Evolutionary conservation across 306 rosid species (phyloP).

Genomic region (Vigna angularis): DNA sequence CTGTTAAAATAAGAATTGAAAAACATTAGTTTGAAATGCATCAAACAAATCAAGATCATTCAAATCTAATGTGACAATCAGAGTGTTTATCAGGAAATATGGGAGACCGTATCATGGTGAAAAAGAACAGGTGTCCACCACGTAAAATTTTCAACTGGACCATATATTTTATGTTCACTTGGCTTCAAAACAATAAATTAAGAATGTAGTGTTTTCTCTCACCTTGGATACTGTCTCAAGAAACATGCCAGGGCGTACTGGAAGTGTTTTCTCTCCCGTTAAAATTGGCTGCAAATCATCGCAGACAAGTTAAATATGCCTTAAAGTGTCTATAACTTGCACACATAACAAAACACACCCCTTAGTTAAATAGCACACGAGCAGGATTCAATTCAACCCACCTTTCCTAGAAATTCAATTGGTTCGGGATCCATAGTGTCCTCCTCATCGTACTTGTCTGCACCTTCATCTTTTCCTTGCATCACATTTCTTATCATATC

Average conservation of each 20-base stretch:
- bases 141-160: constrained; percentile 33
- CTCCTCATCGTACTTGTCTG: constrained; percentile 58
- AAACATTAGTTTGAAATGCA: constrained; percentile 25
- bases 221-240: constrained; percentile 95
- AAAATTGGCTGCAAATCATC: constrained; percentile 63
- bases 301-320: constrained; percentile 39
- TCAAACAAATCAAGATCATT: constrained; percentile 16
- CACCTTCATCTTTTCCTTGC: constrained; percentile 96
- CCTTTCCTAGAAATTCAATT: constrained; percentile 79
- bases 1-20: constrained; percentile 49
- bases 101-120: constrained; percentile 21
- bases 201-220: constrained; percentile 14
- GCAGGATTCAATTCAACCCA: constrained; percentile 53
- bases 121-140: not conserved
- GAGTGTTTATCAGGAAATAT: constrained; percentile 3
- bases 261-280: constrained; percentile 72
- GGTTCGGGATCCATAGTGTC: constrained; percentile 40
- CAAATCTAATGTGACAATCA: constrained; percentile 11
- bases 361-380: constrained; percentile 24
- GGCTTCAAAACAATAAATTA: constrained; percentile 33
- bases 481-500: constrained; percentile 88
- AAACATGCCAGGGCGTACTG: constrained; percentile 99
- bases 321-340: constrained; percentile 19
- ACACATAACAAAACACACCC: constrained; percentile 7
- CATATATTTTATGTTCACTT: constrained; percentile 25